These are phyloP conservation scores for Eucalyptus marginata DNA, from an alignment of 345 rosid species.

Conservation along the genomic window DNA sequence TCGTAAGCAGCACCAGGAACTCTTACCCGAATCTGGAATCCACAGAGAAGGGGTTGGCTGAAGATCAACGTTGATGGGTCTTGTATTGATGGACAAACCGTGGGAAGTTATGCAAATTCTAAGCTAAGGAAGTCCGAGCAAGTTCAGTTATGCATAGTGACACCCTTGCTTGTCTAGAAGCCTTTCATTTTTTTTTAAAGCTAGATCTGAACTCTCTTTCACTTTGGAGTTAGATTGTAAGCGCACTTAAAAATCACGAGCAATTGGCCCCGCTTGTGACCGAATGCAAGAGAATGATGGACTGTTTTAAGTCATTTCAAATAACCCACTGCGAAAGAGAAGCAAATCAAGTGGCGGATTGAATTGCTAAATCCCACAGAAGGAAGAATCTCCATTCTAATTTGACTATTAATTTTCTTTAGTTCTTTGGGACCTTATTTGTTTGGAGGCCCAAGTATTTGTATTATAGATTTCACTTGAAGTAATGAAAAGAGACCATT, in stretches of 20 bases:
- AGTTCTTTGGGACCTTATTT: background rate
- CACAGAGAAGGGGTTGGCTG: background rate
- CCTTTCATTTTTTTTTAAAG: background rate
- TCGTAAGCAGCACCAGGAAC: background rate
- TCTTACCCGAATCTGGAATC: background rate
- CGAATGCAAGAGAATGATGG: background rate
- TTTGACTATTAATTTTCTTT: background rate
- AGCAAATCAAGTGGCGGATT: background rate
- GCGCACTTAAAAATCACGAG: background rate
- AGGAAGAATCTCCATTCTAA: fast-evolving
- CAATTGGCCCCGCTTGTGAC: background rate
- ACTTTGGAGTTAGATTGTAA: background rate
- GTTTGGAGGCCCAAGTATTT: background rate
- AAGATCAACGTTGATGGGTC: background rate
- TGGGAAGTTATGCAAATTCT: background rate
- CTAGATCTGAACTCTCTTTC: background rate
- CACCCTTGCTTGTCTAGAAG: background rate
- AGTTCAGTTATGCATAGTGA: background rate
- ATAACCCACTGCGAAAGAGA: fast-evolving
- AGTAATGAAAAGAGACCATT: background rate
- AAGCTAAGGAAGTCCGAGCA: background rate
- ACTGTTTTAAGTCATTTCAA: no score
- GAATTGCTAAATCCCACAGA: fast-evolving
- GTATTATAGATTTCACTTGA: background rate
- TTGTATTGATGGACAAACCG: background rate